Evolutionary conservation across 2,329 filamentous ascomycete species (phyloP), one percentile per base, ranked within the genome.

Genomic region (Tolypocladium guangdongense): DNA sequence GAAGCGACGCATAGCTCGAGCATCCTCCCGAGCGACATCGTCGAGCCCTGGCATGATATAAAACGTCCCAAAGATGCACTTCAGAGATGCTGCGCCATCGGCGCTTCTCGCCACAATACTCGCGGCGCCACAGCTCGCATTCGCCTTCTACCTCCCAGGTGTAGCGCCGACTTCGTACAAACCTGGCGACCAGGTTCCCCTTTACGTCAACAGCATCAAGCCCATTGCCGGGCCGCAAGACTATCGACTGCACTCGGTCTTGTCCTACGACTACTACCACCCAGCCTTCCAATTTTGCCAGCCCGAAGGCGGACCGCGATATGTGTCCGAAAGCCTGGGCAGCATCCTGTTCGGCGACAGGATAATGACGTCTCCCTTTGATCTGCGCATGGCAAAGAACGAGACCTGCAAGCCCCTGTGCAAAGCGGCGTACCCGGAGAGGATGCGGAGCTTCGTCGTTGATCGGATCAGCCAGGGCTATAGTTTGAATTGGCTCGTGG

Each of bases 271-370:
- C 72, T 97, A 99, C 76, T 99, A 99, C 68, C 84, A 93, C 63
- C 81, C 84, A 7, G 80, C 80, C 4, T 95, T 99, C 71, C 84
- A 88, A 65, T 96, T 96, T 75, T 99, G 93, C 71, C 74, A 80
- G 61, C 93, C 92, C 2, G 74, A 87, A 53, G 84, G 78, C 56
- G 89, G 89, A 2, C 84, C 90, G 10, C 71, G 91, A 67, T 81
- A 87, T 74, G 83, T 95, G 24, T 85, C 88, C 41, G 93, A 96
- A 73, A 71, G 70, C 57, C 71, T 99, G 58, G 93, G 93, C 27
- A 96, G 92, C 76, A 99, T 99, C 66, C 73, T 99, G 51, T 99
- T 99, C 63, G 93, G 93, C 60, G 93, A 99, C 72, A 83, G 93
- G 54, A 99, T 99, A 73, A 90, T 90, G 74, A 95, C 90, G n/a